Conservation (phyloP, 2,329 filamentous ascomycete genomes). For the Botrytis porri region DNA sequence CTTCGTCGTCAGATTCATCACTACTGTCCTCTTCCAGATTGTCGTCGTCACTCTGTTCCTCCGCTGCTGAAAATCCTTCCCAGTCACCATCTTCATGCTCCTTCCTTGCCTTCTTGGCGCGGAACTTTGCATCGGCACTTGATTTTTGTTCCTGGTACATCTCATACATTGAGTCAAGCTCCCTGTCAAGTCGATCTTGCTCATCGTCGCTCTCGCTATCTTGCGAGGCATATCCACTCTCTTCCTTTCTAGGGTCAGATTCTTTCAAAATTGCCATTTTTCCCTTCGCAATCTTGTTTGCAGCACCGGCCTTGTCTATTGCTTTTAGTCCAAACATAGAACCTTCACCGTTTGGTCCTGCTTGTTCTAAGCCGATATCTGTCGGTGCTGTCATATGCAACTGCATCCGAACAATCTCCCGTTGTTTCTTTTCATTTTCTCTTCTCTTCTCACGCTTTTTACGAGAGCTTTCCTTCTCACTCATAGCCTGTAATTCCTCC, state of each 20-base stretch:
- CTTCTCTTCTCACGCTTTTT: slow-evolving; percentile 81
- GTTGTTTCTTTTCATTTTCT: slow-evolving; percentile 92
- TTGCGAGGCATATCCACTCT: slow-evolving; percentile 55
- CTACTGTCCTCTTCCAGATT: slow-evolving; percentile 60
- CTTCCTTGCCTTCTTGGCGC: slow-evolving; percentile 83
- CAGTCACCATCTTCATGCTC: slow-evolving; percentile 84
- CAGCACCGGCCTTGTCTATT: slow-evolving; percentile 71
- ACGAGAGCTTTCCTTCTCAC: slow-evolving; percentile 71
- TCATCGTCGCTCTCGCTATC: slow-evolving; percentile 71
- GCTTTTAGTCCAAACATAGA: slow-evolving; percentile 83
- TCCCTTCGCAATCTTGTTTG: slow-evolving; percentile 68
- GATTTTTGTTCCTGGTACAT: slow-evolving; percentile 78
- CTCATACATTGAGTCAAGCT: slow-evolving; percentile 86
- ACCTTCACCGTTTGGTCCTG: slow-evolving; percentile 73
- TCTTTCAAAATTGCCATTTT: slow-evolving; percentile 71
- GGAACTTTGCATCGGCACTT: slow-evolving; percentile 78
- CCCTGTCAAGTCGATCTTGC: slow-evolving; percentile 75
- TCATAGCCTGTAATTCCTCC: slow-evolving; percentile 78
- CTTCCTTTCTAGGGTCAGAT: slow-evolving; percentile 55
- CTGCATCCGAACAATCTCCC: slow-evolving; percentile 93
- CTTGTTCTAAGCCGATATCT: slow-evolving; percentile 91
- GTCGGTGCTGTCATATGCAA: slow-evolving; percentile 95
- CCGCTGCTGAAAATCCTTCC: slow-evolving; percentile 77
- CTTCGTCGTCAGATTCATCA: slow-evolving; percentile 58
- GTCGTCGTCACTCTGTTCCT: slow-evolving; percentile 55